A percentile compares a stretch with the other conserved stretches of the same genome.
phyloP scores from a whole-genome alignment of 1,284 basidiomycete species.

The Ustilago tritici region DNA sequence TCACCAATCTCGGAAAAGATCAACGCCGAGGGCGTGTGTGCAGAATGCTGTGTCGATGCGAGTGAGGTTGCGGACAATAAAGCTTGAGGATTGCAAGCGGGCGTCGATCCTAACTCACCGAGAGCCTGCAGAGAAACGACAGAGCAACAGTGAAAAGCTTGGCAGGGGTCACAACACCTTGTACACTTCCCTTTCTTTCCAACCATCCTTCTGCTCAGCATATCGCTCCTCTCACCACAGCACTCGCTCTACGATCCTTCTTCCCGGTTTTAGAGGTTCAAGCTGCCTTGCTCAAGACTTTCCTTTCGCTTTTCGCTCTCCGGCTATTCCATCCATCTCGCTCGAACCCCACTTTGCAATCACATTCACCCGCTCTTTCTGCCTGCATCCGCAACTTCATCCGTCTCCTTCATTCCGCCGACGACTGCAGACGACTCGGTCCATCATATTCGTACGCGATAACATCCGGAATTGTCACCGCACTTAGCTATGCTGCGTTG shows the following conservation, averaged over 20 bases:
- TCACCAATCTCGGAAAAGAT: conserved; percentile 3
- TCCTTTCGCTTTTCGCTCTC: background rate
- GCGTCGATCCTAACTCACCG: conserved; percentile 9
- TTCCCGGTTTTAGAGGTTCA: too few relatives aligned
- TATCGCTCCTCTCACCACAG: background rate
- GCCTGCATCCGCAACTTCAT: background rate
- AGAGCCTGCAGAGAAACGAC: background rate
- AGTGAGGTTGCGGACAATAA: background rate
- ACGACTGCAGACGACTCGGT: background rate
- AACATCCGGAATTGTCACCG: background rate
- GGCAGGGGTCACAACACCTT: conserved; percentile 2
- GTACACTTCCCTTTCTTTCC: conserved; percentile 1
- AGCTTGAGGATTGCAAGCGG: background rate
- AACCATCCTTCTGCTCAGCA: background rate
- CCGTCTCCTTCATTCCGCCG: background rate
- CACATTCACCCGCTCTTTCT: background rate
- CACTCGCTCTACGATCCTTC: background rate
- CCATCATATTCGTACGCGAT: background rate
- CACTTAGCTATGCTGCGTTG: conserved; percentile 16
- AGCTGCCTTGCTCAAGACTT: background rate
- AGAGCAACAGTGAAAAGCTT: conserved; percentile 1
- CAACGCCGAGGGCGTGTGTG: conserved; percentile 12
- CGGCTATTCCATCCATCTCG: background rate
- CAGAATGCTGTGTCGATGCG: background rate
- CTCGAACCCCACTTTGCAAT: background rate